Evolutionary conservation across 345 rosid species (phyloP).

Genomic region (Hibiscus mutabilis): DNA sequence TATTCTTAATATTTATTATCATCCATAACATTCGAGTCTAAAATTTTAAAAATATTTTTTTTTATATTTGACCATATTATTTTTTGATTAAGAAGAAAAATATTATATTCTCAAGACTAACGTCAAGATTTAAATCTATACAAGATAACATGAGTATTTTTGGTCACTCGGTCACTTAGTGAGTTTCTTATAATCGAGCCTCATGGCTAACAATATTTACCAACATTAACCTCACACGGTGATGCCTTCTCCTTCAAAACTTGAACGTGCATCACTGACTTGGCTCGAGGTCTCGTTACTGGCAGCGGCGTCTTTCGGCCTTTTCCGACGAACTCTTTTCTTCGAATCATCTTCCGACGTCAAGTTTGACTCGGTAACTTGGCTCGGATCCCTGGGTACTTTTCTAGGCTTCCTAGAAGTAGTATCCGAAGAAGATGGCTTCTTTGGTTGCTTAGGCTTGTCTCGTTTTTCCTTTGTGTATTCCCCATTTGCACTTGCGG

Average conservation of each 20-base stretch:
- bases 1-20: too few species aligned
- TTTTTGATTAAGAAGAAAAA: too few species aligned
- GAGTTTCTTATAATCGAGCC: too few species aligned
- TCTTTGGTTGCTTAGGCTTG: constrained; percentile 38
- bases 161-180: too few species aligned
- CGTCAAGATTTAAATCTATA: too few species aligned
- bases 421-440: constrained; percentile 26
- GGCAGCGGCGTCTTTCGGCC: constrained; percentile 31
- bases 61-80: too few species aligned
- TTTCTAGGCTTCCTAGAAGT: constrained; percentile 12
- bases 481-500: not conserved
- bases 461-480: constrained; percentile 24
- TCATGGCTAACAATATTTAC: not conserved
- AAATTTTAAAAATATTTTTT: too few species aligned
- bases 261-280: too few species aligned
- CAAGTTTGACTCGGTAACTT: constrained; percentile 16
- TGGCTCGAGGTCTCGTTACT: constrained; percentile 25
- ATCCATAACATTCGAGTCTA: too few species aligned
- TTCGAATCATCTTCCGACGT: constrained; percentile 22
- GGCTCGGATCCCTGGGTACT: constrained; percentile 17
- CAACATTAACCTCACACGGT: not conserved
- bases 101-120: too few species aligned
- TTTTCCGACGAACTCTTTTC: constrained; percentile 41
- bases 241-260: too few species aligned
- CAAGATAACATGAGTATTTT: too few species aligned